Percentiles rank a stretch among this genome's conserved stretches.
These are phyloP conservation scores for Candida tammaniensis DNA, from an alignment of 805 yeast species.

Conservation along the genomic window DNA sequence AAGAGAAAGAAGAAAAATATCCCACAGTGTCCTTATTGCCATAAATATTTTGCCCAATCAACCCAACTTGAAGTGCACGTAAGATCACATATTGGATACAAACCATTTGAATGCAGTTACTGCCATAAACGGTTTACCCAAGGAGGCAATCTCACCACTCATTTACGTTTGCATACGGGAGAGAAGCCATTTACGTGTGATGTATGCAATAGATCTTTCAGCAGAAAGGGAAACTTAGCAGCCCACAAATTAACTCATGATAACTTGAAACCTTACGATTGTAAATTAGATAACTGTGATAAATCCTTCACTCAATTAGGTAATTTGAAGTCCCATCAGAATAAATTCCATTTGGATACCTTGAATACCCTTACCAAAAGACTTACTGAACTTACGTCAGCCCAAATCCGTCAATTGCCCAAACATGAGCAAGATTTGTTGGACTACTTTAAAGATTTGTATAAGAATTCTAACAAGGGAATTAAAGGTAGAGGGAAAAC, in stretches of 20 bases:
- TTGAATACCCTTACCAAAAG: slow-evolving; percentile 63
- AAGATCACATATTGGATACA: slow-evolving; percentile 80
- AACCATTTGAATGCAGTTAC: slow-evolving; percentile 76
- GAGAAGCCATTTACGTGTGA: slow-evolving; percentile 87
- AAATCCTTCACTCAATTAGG: slow-evolving; percentile 90
- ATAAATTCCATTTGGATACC: slow-evolving; percentile 76
- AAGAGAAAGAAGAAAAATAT: slow-evolving; percentile 41
- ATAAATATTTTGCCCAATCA: slow-evolving; percentile 79
- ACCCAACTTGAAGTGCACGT: slow-evolving; percentile 90
- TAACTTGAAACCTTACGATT: slow-evolving; percentile 71
- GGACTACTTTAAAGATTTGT: slow-evolving; percentile 74
- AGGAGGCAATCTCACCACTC: slow-evolving; percentile 87
- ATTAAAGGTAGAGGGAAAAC: slow-evolving; percentile 84
- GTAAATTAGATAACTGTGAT: slow-evolving; percentile 77
- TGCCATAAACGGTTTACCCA: slow-evolving; percentile 86
- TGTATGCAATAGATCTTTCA: slow-evolving; percentile 71
- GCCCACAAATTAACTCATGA: slow-evolving; percentile 85
- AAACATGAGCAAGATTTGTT: slow-evolving; percentile 65
- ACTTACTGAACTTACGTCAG: slow-evolving; percentile 58
- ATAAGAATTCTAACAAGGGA: slow-evolving; percentile 87
- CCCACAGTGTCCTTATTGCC: slow-evolving; percentile 75
- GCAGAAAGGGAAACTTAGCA: slow-evolving; percentile 88
- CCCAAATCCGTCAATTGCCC: slow-evolving; percentile 48
- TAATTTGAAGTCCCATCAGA: slow-evolving; percentile 90
- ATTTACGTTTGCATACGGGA: slow-evolving; percentile 83